phyloP scores from a whole-genome alignment of 2,329 filamentous ascomycete species.

The Botrytis squamosa region DNA sequence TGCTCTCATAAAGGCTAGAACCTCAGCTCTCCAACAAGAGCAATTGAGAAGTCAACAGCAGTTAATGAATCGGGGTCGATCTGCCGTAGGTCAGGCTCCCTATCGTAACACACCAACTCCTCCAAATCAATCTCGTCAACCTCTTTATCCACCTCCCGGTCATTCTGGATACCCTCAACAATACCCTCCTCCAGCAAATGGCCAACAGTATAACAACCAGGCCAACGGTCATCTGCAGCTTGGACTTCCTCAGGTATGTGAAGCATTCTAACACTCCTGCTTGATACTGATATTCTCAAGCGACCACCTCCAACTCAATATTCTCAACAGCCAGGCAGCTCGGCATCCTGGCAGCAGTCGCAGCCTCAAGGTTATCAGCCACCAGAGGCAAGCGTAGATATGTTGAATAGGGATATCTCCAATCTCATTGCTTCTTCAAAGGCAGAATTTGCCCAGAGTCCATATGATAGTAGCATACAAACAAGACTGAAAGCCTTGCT shows the following conservation, averaged over 20 bases:
- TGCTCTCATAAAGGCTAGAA: slow-evolving; percentile 77
- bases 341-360: slow-evolving; percentile 37
- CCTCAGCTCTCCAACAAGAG: slow-evolving; percentile 59
- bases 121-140: slow-evolving; percentile 48
- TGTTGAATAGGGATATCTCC: slow-evolving; percentile 80
- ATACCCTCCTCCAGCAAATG: slow-evolving; percentile 33
- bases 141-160: slow-evolving; percentile 42
- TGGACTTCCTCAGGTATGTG: slow-evolving; percentile 35
- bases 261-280: not conserved
- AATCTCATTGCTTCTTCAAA: slow-evolving; percentile 72
- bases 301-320: slow-evolving; percentile 27
- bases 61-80: slow-evolving; percentile 51
- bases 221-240: slow-evolving; percentile 31
- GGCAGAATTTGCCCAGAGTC: slow-evolving; percentile 71
- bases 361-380: slow-evolving; percentile 37
- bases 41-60: slow-evolving; percentile 57
- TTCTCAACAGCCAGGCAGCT: slow-evolving; percentile 36
- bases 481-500: slow-evolving; percentile 80
- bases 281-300: slow-evolving; percentile 23
- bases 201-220: slow-evolving; percentile 28
- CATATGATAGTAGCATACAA: slow-evolving; percentile 72
- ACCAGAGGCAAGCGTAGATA: slow-evolving; percentile 62
- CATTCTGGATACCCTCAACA: slow-evolving; percentile 39
- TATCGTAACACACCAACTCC: slow-evolving; percentile 76
- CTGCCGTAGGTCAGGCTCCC: slow-evolving; percentile 53